Base-by-base conservation (phyloP, 148 eudicot genomes). In the Vaccinium myrtillus region DNA sequence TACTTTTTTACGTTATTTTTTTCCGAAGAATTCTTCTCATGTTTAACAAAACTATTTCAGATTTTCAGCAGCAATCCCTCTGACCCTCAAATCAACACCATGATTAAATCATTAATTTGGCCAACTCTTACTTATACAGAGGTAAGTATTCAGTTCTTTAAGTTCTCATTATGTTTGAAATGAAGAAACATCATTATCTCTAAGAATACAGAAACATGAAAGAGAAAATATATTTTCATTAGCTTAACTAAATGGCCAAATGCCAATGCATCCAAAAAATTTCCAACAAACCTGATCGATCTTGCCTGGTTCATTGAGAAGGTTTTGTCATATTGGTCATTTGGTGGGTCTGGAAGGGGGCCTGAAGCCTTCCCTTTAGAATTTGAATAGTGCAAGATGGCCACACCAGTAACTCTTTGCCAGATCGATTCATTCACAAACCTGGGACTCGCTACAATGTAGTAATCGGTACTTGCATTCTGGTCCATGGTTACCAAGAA, bases 301-400 rank as follows among this genome's bases (percentile, higher is more conserved):
- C 99, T 90, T 16, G 99, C 99, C 88, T 97, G 99, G 91, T 97
- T 97, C 98, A 97, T 94, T 54, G 98, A 94, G 86, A 87, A 97
- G 32, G 99, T 94, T 89, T 94, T 95, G 90, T 97, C 99, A 78
- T 56, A 94, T 65, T 92, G 87, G 86, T 97, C 99, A 81, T 94
- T 94, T 50, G 99, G 99, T 16, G 96, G 91, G 21, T 92, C 95
- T 4, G 99, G 99, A 83, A 97, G 99, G 53, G 96, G 98, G 10
- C 99, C 99, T 1, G 90, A 88, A 80, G 99, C 99, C 87, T 92
- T 91, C 25, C 99, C 99, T 90, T 93, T 95, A 30, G 99, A 97
- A 65, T 97, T 97, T 1, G 99, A 91, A 85, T 97, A 97, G 55
- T 87, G 89, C 88, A 97, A 91, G 83, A 97, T 86, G 11, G 83